Conservation (phyloP, 345 rosid species). For the Gossypium sturtianum region DNA sequence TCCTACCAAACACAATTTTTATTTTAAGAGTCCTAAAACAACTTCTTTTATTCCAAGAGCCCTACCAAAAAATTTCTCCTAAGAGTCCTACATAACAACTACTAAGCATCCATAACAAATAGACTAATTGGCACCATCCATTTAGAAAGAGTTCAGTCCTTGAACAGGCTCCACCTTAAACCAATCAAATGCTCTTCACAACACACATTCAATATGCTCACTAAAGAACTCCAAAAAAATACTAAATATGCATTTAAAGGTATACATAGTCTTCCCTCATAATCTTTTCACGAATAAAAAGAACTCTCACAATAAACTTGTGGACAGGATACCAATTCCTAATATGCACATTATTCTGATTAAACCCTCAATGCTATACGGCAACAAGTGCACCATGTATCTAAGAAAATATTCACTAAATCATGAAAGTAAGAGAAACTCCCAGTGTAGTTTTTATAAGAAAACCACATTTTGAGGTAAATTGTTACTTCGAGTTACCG, state of each 20-base stretch:
- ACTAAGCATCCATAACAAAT: too few relatives aligned
- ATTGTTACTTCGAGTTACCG: too few relatives aligned
- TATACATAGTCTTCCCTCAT: too few relatives aligned
- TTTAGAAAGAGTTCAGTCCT: neutral
- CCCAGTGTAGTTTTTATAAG: too few relatives aligned
- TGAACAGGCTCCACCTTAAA: neutral
- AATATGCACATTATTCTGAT: neutral
- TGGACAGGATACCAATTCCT: neutral
- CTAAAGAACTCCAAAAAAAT: neutral
- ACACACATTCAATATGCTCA: neutral
- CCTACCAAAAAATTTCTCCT: too few relatives aligned
- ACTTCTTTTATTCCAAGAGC: too few relatives aligned
- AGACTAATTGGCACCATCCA: neutral
- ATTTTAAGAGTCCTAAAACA: too few relatives aligned
- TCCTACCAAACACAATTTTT: too few relatives aligned
- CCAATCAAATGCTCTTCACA: neutral
- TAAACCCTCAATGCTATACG: neutral
- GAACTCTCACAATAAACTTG: neutral
- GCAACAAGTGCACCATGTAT: conserved; percentile 1
- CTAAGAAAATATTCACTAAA: neutral
- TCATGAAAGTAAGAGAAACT: neutral
- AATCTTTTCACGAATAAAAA: neutral
- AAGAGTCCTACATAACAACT: too few relatives aligned
- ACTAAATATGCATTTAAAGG: too few relatives aligned
- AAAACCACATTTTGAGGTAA: too few relatives aligned